Evolutionary conservation across 208 protist genomes (phyloP).

Genomic region (Angomonas desouzai): DNA sequence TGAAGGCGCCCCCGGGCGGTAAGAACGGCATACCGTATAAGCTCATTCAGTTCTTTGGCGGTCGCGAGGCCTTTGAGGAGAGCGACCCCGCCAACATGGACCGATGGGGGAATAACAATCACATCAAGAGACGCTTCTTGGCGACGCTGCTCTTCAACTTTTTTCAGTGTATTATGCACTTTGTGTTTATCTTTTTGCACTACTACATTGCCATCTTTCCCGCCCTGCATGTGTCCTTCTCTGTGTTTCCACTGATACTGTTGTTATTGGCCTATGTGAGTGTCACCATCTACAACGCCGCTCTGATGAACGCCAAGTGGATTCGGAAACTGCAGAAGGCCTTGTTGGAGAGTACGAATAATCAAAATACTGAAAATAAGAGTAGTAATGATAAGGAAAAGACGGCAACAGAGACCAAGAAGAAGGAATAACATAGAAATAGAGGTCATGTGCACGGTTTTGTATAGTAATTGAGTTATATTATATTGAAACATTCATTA

Average conservation of each 20-base stretch:
- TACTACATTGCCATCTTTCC: slow-evolving; percentile 38
- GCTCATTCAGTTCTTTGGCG: slow-evolving; percentile 46
- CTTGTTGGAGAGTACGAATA: slow-evolving; percentile 26
- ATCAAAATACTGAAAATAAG: not conserved
- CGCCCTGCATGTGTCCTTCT: slow-evolving; percentile 37
- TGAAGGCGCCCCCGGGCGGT: slow-evolving; percentile 53
- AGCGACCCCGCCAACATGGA: not conserved
- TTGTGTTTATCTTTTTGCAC: slow-evolving; percentile 39
- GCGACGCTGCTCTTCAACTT: slow-evolving; percentile 52
- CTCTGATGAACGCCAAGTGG: slow-evolving; percentile 46
- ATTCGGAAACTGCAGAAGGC: slow-evolving; percentile 47
- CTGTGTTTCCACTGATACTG: slow-evolving; percentile 40
- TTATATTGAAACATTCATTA: too few relatives aligned
- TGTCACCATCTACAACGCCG: slow-evolving; percentile 54
- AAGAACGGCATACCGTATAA: slow-evolving; percentile 43
- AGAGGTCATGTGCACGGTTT: too few relatives aligned
- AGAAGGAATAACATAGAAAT: too few relatives aligned
- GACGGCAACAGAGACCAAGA: slow-evolving; percentile 9
- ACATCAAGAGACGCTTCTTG: slow-evolving; percentile 24
- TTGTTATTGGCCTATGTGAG: slow-evolving; percentile 29
- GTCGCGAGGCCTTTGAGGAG: not conserved
- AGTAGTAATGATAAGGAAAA: not conserved
- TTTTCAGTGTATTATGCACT: slow-evolving; percentile 43
- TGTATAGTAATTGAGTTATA: too few relatives aligned
- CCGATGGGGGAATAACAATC: not conserved